Evolutionary conservation across 495 filamentous ascomycete genomes (phyloP).

Genomic region (Penicillium pancosmium): DNA sequence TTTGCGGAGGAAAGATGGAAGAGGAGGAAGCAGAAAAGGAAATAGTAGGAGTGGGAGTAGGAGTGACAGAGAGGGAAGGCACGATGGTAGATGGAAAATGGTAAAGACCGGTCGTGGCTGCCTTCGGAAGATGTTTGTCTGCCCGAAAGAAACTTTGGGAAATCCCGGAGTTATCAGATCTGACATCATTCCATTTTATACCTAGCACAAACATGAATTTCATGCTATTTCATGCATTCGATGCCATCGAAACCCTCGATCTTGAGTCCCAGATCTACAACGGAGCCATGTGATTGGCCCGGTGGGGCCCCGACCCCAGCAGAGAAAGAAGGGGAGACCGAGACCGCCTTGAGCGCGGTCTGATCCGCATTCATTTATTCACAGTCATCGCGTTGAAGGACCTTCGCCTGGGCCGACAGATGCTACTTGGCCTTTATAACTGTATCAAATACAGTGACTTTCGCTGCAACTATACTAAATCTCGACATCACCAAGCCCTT

Average conservation of each 20-base stretch:
- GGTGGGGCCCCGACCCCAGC: constrained; percentile 1
- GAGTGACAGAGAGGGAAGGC: too few relatives aligned
- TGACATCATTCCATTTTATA: neutral
- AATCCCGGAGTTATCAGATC: neutral
- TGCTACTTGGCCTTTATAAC: neutral
- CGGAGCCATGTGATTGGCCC: constrained; percentile 13
- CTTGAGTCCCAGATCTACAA: constrained; percentile 1
- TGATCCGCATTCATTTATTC: constrained; percentile 4
- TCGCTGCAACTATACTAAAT: neutral
- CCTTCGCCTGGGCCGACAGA: neutral
- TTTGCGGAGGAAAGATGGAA: neutral
- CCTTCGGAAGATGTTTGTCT: too few relatives aligned
- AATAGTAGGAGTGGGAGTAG: neutral
- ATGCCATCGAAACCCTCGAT: neutral
- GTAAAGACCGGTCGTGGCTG: neutral
- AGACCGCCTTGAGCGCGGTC: constrained; percentile 6
- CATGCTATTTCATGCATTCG: too few relatives aligned
- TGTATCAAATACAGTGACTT: neutral
- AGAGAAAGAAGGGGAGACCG: constrained; percentile 9
- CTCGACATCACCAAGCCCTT: neutral
- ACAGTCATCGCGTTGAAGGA: neutral
- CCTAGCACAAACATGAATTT: too few relatives aligned
- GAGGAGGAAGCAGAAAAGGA: neutral
- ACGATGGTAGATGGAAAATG: neutral
- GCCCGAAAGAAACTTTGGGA: too few relatives aligned